Base-by-base conservation (phyloP, 2,329 filamentous ascomycete genomes). In the Ceratocystis alfenasii region DNA sequence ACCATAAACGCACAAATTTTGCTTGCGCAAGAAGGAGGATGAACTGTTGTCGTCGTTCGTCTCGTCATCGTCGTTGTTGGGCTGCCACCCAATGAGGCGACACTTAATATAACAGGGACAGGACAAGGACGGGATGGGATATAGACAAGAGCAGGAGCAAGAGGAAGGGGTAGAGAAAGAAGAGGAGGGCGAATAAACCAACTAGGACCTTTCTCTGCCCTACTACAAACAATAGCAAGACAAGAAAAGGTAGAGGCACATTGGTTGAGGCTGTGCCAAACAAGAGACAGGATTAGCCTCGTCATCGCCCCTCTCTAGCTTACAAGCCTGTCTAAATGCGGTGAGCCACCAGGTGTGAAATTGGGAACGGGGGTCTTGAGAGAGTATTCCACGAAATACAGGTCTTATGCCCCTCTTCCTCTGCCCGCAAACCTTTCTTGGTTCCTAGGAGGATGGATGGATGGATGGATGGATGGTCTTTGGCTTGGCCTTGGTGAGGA, bases 241-340 rank as follows among this genome's bases (percentile, higher is more conserved):
- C n/a, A 53, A 53, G 22, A 53, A 53, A 53, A 53, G 15, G 48
- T 12, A 20, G 7, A 62, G 36, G 33, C 60, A 28, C 28, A 36
- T 36, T 59, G 4, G 28, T 36, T 59, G 55, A 20, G 63, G 62
- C 62, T 63, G 61, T 50, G 61, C 61, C 61, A 57, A 33, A 41
- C 36, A 17, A 46, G 48, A 36, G 41, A 64, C 63, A 64, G 15
- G 7, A 64, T 50, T 46, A 53, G 62, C 62, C 62, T 63, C 62
- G 62, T 63, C 45, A 63, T 63, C 62, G 62, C 62, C 62, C 22
- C 22, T 45, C 22, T 45, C 22, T 62, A 36, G 55, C 28, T 20
- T 59, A 30, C 5, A 33, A 20, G 55, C 15, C 33, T 59, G 55
- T 59, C 55, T 10, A 22, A 17, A 36, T 59, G 28, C 28, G 12